Conservation (phyloP, 768 basidiomycete species). For the Podaxis sp. region DNA sequence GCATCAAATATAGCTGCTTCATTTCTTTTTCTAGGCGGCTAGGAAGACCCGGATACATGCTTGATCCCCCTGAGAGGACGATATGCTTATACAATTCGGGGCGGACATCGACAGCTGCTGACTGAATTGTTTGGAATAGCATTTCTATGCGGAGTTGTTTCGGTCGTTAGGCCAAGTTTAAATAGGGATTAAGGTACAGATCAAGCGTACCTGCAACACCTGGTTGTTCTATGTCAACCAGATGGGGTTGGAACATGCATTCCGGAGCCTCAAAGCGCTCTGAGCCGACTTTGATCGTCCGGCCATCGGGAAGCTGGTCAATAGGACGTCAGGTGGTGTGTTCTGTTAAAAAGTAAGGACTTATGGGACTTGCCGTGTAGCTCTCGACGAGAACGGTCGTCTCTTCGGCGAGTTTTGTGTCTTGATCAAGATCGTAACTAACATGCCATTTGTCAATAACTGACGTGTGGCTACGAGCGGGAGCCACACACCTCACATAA, state of each 20-base stretch:
- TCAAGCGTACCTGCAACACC: conserved; percentile 77
- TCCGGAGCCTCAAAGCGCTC: conserved; percentile 99
- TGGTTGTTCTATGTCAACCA: conserved; percentile 95
- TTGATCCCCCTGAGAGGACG: conserved; percentile 95
- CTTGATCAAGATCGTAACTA: conserved; percentile 96
- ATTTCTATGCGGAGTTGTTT: conserved; percentile 55
- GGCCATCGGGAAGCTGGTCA: conserved; percentile 85
- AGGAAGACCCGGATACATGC: conserved; percentile 98
- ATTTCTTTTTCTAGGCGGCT: conserved; percentile 98
- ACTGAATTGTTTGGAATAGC: conserved; percentile 94
- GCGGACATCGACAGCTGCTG: conserved; percentile 85
- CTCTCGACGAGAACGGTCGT: conserved; percentile 95
- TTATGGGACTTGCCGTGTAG: conserved; percentile 69
- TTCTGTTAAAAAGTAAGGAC: background rate
- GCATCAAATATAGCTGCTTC: conserved; percentile 96
- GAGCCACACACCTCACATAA: conserved; percentile 73
- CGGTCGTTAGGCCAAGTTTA: background rate
- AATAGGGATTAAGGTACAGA: background rate
- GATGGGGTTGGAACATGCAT: conserved; percentile 99
- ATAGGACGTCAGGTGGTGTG: background rate
- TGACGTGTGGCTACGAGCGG: conserved; percentile 22
- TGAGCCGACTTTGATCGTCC: conserved; percentile 94
- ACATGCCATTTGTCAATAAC: conserved; percentile 41
- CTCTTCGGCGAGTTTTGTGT: conserved; percentile 90
- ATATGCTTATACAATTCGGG: conserved; percentile 95